Percentiles rank a stretch among this genome's conserved stretches.
These are phyloP conservation scores for Phyllosticta citrichinensis DNA, from an alignment of 2,329 filamentous ascomycete genomes.

Conservation along the genomic window DNA sequence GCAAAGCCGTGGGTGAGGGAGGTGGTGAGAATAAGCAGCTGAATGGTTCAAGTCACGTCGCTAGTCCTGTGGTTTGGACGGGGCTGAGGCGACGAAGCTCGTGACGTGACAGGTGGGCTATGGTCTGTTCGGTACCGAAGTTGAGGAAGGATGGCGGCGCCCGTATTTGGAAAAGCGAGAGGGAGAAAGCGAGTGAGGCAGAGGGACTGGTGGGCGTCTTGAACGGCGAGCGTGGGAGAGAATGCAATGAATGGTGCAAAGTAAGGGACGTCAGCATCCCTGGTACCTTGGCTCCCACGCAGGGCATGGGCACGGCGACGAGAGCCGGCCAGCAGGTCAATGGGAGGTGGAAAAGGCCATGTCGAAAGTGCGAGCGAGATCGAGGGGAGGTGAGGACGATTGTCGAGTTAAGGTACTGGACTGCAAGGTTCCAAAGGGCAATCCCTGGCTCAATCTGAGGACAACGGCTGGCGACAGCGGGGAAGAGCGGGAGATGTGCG, in stretches of 20 bases:
- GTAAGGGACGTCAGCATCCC: constrained; percentile 10
- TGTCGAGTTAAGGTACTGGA: not conserved
- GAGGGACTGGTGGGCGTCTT: not conserved
- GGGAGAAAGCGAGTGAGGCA: not conserved
- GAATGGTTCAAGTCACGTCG: too few species aligned
- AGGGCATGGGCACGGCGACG: not conserved
- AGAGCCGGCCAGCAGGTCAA: not conserved
- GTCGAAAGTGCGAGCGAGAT: not conserved
- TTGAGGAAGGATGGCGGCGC: too few species aligned
- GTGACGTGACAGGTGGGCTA: too few species aligned
- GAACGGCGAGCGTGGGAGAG: not conserved
- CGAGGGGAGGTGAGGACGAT: not conserved
- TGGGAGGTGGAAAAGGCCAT: not conserved
- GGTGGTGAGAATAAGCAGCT: too few species aligned
- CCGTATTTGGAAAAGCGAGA: too few species aligned
- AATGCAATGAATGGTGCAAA: constrained; percentile 4
- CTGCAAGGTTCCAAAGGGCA: not conserved
- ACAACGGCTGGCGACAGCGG: not conserved
- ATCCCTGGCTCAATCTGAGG: not conserved
- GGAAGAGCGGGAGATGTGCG: not conserved
- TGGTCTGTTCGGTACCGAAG: too few species aligned
- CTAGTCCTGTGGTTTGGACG: too few species aligned
- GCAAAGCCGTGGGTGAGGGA: not conserved
- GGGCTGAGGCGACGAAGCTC: too few species aligned
- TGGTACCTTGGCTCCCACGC: not conserved